Evolutionary conservation across 2,329 filamentous ascomycete species (phyloP), one percentile per base, ranked within the genome.

Genomic region (Decorospora gaudefroyi): DNA sequence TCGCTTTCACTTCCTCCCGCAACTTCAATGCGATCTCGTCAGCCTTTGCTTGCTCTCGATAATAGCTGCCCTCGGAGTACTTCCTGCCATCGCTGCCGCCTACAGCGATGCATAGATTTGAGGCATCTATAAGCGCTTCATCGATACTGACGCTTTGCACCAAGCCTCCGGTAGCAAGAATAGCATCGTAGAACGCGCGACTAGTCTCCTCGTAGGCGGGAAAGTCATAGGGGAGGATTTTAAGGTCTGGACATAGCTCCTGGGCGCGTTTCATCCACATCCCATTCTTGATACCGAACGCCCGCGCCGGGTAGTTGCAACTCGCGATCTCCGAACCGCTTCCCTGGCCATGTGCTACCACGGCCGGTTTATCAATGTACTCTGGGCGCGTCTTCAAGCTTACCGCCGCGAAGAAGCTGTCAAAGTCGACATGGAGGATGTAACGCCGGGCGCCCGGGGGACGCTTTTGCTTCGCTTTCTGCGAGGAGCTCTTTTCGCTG

Each of bases 201-300:
- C 93, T 99, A 1, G 91, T 90, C 47, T 91, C 87, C 74, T 99
- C 93, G 57, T 99, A 99, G 0, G 85, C 92, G 2, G 88, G 86
- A 64, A 97, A 99, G 63, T 99, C 91, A 60, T 99, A 99, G 0
- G 91, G 88, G n/a, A 99, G 67, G 1, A 97, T 85, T 57, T 95
- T 90, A 12, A 99, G 76, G 15, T 90, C 83, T 0, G 92, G 86
- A 63, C 90, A 99, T 12, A 93, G 70, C 55, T 93, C 86, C 46
- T 86, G 77, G 0, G 93, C 93, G 22, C 81, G 79, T 67, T 92
- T 95, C 92, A 99, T 97, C 93, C 95, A 99, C 93, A 97, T 99
- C 25, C 95, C 95, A 58, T 99, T 99, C 65, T 91, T 96, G 41
- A 99, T 79, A 1, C 92, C 92, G 58, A 85, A 93, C 21, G 82